These are phyloP conservation scores for Lipomyces yamanashiensis DNA, from an alignment of 805 yeast genomes.

Conservation along the genomic window DNA sequence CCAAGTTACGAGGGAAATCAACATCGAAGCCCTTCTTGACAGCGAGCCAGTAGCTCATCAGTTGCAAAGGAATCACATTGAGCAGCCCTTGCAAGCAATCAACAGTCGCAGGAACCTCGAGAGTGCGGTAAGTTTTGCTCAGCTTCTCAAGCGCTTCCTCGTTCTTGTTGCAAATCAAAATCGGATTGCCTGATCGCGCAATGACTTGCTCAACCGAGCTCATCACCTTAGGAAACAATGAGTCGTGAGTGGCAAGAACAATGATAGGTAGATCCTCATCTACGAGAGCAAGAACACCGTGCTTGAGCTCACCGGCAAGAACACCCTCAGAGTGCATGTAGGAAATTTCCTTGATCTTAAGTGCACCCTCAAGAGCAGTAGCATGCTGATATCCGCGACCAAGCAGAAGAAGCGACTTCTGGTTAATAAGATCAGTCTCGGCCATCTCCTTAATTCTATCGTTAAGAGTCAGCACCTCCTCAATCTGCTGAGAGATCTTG, in stretches of 20 bases:
- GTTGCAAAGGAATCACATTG: slow-evolving; percentile 91
- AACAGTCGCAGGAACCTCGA: slow-evolving; percentile 93
- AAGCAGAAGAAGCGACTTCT: slow-evolving; percentile 83
- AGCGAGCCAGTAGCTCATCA: slow-evolving; percentile 97
- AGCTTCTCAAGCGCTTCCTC: slow-evolving; percentile 52
- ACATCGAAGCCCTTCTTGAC: slow-evolving; percentile 94
- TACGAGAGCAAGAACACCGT: slow-evolving; percentile 95
- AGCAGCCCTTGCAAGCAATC: slow-evolving; percentile 97
- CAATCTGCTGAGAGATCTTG: slow-evolving; percentile 83
- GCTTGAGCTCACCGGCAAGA: slow-evolving; percentile 97
- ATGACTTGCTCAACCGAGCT: slow-evolving; percentile 95
- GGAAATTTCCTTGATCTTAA: slow-evolving; percentile 96
- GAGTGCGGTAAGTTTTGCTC: slow-evolving; percentile 48
- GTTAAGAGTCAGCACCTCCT: slow-evolving; percentile 73
- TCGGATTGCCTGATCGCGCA: slow-evolving; percentile 97
- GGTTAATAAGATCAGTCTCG: slow-evolving; percentile 69
- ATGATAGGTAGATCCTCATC: slow-evolving; percentile 93
- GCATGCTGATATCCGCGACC: slow-evolving; percentile 99
- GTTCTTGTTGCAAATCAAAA: slow-evolving; percentile 86
- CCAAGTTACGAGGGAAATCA: slow-evolving; percentile 98
- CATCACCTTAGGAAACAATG: slow-evolving; percentile 93
- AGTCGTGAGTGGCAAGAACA: slow-evolving; percentile 95
- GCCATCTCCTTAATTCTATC: slow-evolving; percentile 76
- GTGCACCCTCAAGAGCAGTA: slow-evolving; percentile 96
- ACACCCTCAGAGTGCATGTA: slow-evolving; percentile 99